These are phyloP conservation scores for Xerocomellus chrysenteron DNA, from an alignment of 768 basidiomycete genomes.

Conservation along the genomic window DNA sequence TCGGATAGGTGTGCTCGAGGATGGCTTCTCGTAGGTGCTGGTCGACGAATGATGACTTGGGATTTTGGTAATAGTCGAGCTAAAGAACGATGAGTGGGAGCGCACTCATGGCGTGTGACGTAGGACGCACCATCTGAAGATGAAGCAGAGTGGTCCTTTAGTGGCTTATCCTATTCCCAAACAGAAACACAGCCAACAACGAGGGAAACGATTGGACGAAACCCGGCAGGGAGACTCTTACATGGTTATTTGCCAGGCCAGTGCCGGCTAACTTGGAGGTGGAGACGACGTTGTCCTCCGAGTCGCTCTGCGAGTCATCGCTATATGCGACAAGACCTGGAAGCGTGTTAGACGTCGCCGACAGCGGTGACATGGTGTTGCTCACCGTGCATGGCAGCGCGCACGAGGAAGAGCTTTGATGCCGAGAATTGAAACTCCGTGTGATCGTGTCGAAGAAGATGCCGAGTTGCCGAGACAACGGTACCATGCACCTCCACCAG, in stretches of 20 bases:
- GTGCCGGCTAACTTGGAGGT: conserved; percentile 21
- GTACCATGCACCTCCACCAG: conserved; percentile 27
- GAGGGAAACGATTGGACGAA: conserved; percentile 56
- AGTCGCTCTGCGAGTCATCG: conserved; percentile 62
- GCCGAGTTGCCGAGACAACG: conserved; percentile 29
- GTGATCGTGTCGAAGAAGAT: background rate
- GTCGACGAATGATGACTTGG: conserved; percentile 59
- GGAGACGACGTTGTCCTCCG: conserved; percentile 42
- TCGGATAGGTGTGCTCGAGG: conserved; percentile 51
- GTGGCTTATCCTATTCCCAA: conserved; percentile 62
- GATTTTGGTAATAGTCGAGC: conserved; percentile 48
- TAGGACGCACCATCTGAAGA: conserved; percentile 30
- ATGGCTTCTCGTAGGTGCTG: conserved; percentile 46
- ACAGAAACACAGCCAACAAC: conserved; percentile 60
- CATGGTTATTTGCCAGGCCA: conserved; percentile 41
- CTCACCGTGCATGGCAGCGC: conserved; percentile 33
- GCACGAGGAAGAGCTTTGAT: background rate
- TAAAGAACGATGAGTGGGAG: conserved; percentile 16
- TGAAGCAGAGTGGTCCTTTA: conserved; percentile 34
- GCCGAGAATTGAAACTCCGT: conserved; percentile 27
- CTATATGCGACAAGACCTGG: conserved; percentile 63
- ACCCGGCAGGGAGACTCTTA: conserved; percentile 53
- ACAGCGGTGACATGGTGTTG: background rate
- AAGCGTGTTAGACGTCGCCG: conserved; percentile 1
- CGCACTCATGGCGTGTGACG: background rate